Evolutionary conservation across 2,329 filamentous ascomycete genomes (phyloP), one percentile per base, ranked within the genome.

Genomic region (Epichloe glyceriae): DNA sequence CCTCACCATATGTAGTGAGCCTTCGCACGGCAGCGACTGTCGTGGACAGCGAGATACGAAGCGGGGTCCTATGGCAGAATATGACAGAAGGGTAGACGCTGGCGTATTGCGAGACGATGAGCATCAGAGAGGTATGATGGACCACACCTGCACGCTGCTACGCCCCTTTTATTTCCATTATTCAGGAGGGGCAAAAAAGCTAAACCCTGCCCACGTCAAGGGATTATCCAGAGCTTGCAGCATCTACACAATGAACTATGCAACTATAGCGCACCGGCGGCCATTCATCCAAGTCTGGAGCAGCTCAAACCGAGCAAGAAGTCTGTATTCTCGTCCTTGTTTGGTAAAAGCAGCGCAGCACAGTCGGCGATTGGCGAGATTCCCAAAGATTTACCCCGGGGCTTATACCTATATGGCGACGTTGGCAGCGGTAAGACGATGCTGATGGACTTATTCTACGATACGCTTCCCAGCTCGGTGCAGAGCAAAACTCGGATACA

Each of bases 341-440:
- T 89, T 58, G 76, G 81, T 12, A 65, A 70, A 12, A 67, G 67
- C 58, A 53, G 65, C 58, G 58, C 68, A 59, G 51, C 62, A 50
- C 55, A 66, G 60, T 51, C 66, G 52, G 55, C 67, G 58, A 68
- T 75, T 15, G 67, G 69, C 48, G 67, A 70, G 5, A 85, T 94
- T 20, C 82, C 88, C 1, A 68, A 75, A n/a, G 75, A 84, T 55
- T 73, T 96, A 1, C 93, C 93, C 0, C 85, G 88, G 57, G 93
- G 93, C 0, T 70, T 98, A 34, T 98, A 98, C 67, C 85, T 98
- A 66, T 96, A 87, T 62, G 93, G 93, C 52, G 93, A 98, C 65
- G 93, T 98, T 2, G 93, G 93, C 40, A 94, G 88, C 61, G 93
- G 93, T 55, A 98, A 98, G 75, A 98, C 93, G 2, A 98, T 98